Evolutionary conservation across 1,284 basidiomycete genomes (phyloP).

Genomic region (Polyporus tsugae): DNA sequence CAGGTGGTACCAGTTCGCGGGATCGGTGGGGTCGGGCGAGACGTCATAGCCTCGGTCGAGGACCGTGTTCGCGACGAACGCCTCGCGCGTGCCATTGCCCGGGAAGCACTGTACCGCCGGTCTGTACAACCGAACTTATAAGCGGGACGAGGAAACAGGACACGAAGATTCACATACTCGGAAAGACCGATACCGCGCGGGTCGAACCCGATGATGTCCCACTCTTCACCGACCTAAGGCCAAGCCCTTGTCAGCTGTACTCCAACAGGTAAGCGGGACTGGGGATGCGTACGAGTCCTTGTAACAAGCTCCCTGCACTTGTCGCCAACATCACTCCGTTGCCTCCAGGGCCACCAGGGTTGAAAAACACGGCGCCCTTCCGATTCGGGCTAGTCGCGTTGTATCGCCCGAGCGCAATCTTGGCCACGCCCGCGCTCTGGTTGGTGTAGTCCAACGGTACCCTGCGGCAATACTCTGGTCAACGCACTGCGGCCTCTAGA

Average conservation of each 20-base stretch:
- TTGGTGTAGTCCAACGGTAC: constrained; percentile 40
- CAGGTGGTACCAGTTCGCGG: constrained; percentile 41
- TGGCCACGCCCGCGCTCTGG: constrained; percentile 32
- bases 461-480: constrained; percentile 14
- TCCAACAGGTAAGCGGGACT: too few relatives aligned
- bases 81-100: constrained; percentile 32
- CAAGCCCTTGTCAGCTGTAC: not conserved
- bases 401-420: constrained; percentile 35
- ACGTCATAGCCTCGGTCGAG: constrained; percentile 48
- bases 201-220: constrained; percentile 53
- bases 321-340: constrained; percentile 30
- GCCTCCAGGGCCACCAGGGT: constrained; percentile 38
- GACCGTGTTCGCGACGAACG: constrained; percentile 48
- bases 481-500: too few relatives aligned
- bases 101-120: constrained; percentile 48
- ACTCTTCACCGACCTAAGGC: constrained; percentile 42
- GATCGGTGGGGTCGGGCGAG: constrained; percentile 39
- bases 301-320: constrained; percentile 18
- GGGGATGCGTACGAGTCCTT: constrained; percentile 24
- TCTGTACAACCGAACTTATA: constrained; percentile 24
- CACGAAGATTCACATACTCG: constrained; percentile 30
- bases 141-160: too few relatives aligned
- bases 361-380: constrained; percentile 37
- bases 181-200: constrained; percentile 52
- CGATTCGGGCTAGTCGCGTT: constrained; percentile 30